A percentile compares a stretch with the other conserved stretches of the same genome.
These are phyloP conservation scores for Thelephora terrestris DNA, from an alignment of 1,284 basidiomycete species.

Conservation along the genomic window DNA sequence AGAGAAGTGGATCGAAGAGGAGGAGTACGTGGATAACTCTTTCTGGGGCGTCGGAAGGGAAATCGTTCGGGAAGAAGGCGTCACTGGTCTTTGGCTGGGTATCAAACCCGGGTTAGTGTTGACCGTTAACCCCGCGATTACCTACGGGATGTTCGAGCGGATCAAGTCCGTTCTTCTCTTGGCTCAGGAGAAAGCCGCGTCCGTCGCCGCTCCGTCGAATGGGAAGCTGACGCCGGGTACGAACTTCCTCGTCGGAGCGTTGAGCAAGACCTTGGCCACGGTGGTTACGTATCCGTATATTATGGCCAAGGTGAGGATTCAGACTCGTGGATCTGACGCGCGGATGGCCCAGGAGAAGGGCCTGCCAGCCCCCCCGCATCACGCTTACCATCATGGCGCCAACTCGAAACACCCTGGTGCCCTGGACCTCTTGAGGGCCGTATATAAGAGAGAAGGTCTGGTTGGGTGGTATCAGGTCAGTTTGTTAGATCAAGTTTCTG, in stretches of 20 bases:
- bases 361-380: constrained; percentile 24
- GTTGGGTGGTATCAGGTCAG: constrained; percentile 95
- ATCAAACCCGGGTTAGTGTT: constrained; percentile 89
- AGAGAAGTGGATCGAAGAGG: constrained; percentile 9
- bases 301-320: constrained; percentile 96
- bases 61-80: constrained; percentile 88
- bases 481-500: not conserved
- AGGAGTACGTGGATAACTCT: constrained; percentile 42
- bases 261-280: constrained; percentile 94
- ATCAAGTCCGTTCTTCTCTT: constrained; percentile 66
- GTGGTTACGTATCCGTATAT: constrained; percentile 90
- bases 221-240: constrained; percentile 71
- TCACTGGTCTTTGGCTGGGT: constrained; percentile 90
- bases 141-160: constrained; percentile 93
- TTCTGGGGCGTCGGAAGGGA: constrained; percentile 77
- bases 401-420: constrained; percentile 57
- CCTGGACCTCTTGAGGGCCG: constrained; percentile 64
- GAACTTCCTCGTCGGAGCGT: constrained; percentile 84
- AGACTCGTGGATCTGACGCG: constrained; percentile 60
- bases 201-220: constrained; percentile 18
- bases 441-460: constrained; percentile 69
- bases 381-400: constrained; percentile 24
- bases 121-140: constrained; percentile 96
- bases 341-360: constrained; percentile 38
- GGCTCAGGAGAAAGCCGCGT: constrained; percentile 37